Evolutionary conservation across 2,329 filamentous ascomycete species (phyloP).

Genomic region (Fusarium ramigenum): DNA sequence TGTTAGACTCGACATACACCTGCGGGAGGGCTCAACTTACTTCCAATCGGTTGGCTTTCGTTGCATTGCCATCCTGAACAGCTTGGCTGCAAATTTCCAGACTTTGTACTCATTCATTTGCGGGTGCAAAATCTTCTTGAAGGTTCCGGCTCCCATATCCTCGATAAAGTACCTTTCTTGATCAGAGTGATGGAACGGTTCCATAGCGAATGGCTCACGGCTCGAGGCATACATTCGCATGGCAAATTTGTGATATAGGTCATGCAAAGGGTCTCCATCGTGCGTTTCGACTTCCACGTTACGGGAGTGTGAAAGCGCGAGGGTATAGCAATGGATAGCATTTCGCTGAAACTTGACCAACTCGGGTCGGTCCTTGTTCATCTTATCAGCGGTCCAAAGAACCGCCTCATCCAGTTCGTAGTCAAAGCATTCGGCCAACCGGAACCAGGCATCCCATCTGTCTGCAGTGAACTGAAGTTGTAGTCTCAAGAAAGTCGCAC

Average conservation of each 20-base stretch:
- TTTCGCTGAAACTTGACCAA: conserved; percentile 79
- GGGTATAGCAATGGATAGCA: conserved; percentile 82
- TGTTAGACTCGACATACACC: conserved; percentile 36
- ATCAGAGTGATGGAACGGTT: conserved; percentile 66
- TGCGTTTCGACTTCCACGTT: conserved; percentile 54
- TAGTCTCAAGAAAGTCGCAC: conserved; percentile 80
- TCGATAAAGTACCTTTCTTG: conserved; percentile 67
- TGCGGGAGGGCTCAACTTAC: conserved; percentile 47
- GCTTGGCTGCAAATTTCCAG: conserved; percentile 67
- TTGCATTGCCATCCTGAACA: conserved; percentile 66
- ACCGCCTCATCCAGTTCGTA: conserved; percentile 88
- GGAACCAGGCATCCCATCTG: conserved; percentile 91
- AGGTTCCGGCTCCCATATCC: conserved; percentile 59
- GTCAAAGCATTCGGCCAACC: conserved; percentile 86
- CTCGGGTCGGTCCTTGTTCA: conserved; percentile 83
- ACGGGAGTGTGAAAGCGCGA: conserved; percentile 66
- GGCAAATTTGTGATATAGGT: conserved; percentile 68
- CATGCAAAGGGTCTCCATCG: conserved; percentile 64
- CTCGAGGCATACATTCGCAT: conserved; percentile 71
- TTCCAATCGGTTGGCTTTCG: conserved; percentile 66
- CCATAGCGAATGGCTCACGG: conserved; percentile 70
- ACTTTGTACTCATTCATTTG: conserved; percentile 69
- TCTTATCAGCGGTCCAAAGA: conserved; percentile 89
- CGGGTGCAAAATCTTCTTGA: conserved; percentile 61
- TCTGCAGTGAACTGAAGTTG: conserved; percentile 85